These are phyloP conservation scores for Lanmaoa pseudosensibilis DNA, from an alignment of 768 basidiomycete genomes.

Conservation along the genomic window DNA sequence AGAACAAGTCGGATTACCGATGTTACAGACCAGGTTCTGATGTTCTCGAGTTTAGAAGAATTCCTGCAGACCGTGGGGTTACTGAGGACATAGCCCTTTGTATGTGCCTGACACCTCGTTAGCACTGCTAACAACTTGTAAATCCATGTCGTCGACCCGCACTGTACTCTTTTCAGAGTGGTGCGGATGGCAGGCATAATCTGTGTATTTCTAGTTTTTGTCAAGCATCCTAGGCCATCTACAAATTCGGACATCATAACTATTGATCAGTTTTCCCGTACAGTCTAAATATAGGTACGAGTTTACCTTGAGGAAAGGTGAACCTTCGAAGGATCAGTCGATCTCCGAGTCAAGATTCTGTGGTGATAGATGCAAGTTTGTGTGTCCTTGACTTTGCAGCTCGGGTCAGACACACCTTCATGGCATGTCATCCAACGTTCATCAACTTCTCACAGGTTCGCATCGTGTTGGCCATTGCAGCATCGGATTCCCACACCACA, in stretches of 20 bases:
- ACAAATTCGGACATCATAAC: background rate
- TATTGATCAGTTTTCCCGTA: background rate
- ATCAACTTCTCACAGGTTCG: conserved; percentile 3
- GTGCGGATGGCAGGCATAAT: background rate
- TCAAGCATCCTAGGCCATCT: background rate
- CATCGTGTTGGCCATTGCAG: background rate
- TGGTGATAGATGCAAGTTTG: background rate
- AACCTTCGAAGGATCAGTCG: background rate
- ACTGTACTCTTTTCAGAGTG: background rate
- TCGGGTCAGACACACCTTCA: conserved; percentile 2
- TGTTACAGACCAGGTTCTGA: background rate
- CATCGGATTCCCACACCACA: background rate
- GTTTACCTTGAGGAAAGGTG: background rate
- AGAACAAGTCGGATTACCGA: background rate
- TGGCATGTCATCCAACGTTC: background rate
- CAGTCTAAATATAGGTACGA: background rate
- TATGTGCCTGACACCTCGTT: background rate
- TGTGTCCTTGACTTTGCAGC: background rate
- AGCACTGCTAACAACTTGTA: background rate
- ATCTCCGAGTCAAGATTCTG: background rate
- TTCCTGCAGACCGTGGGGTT: background rate
- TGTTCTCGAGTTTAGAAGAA: background rate
- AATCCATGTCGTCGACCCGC: background rate
- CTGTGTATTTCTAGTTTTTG: background rate
- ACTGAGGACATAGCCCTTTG: background rate